Base-by-base conservation (phyloP, 768 basidiomycete species). In the Kwoniella bestiolae region DNA sequence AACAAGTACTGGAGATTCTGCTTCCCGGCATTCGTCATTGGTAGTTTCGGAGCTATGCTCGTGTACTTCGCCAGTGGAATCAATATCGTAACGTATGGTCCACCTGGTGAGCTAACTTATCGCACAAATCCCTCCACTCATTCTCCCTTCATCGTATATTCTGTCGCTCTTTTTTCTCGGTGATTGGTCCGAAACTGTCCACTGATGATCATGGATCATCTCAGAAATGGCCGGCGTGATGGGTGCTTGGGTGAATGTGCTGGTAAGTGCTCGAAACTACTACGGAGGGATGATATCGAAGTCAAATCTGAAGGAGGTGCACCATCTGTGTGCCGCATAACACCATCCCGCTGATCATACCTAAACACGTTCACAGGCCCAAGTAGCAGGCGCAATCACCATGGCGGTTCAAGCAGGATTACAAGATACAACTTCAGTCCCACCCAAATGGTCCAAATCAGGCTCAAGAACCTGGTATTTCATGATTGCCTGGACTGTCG, bases 391-490 rank as follows among this genome's bases (percentile, higher is more conserved):
- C 1, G 68, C 75, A 34, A 60, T 79, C 34, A 64, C 66, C 21
- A 57, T 80, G 18, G 72, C 75, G 29, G 76, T 78, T 2, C 73
- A 77, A 59, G 79, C 79, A 12, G 64, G 70, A 29, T 50, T 77
- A 12, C 51, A 63, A 47, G 64, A 75, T 26, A 55, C 52, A 34
- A 34, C 14, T 18, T 16, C 14, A n/a, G n/a, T 7, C 5, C 5
- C 3, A 0, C 52, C 52, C 1, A 1, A 55, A 23, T 79, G 78
- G 78, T 53, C 66, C 38, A 44, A 59, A 18, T 61, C 65, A 7
- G 60, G 65, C 9, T 69, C 53, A 12, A 62, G 73, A 53, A 70
- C 67, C 1, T 76, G 65, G 56, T 75, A 67, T 51, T 79, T 76
- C 57, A 38, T 65, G 51, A 21, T 76, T 35, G 74, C 59, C 41